Conservation (phyloP, 2,329 filamentous ascomycete genomes). For the Hirsutella rhossiliensis region DNA sequence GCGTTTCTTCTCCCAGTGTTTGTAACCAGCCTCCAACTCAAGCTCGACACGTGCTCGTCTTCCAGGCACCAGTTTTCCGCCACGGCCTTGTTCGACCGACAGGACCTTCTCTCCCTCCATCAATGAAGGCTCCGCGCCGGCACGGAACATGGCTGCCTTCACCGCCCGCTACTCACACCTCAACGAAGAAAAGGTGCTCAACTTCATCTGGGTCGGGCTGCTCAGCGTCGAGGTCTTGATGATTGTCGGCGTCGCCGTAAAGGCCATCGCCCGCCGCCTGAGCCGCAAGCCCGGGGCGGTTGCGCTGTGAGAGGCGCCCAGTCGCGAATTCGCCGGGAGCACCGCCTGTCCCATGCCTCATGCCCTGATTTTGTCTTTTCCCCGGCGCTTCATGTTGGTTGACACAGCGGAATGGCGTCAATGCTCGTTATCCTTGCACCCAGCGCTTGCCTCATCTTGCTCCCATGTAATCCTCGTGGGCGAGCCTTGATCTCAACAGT, state of each 20-base stretch:
- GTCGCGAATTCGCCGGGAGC: too few relatives aligned
- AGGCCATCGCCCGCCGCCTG: slow-evolving; percentile 6
- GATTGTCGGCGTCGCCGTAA: slow-evolving; percentile 25
- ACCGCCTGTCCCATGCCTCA: too few relatives aligned
- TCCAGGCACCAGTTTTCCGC: too few relatives aligned
- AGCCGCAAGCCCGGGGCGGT: not conserved
- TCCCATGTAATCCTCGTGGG: too few relatives aligned
- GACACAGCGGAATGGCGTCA: too few relatives aligned
- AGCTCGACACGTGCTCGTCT: not conserved
- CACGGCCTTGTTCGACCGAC: too few relatives aligned
- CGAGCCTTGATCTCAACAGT: too few relatives aligned
- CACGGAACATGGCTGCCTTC: slow-evolving; percentile 10
- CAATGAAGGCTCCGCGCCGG: not conserved
- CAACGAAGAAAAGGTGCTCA: slow-evolving; percentile 27
- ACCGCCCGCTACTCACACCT: slow-evolving; percentile 15
- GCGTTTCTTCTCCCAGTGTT: too few relatives aligned
- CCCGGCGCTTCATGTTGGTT: too few relatives aligned
- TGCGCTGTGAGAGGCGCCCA: not conserved
- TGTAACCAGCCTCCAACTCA: not conserved
- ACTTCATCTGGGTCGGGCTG: slow-evolving; percentile 35
- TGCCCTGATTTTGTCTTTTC: too few relatives aligned
- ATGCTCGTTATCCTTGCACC: too few relatives aligned
- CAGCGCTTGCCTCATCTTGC: too few relatives aligned
- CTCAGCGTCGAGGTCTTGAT: slow-evolving; percentile 31
- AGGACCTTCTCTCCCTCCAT: not conserved